Evolutionary conservation across 2,329 filamentous ascomycete genomes (phyloP), one percentile per base, ranked within the genome.

Genomic region (Aspergillus sp.): DNA sequence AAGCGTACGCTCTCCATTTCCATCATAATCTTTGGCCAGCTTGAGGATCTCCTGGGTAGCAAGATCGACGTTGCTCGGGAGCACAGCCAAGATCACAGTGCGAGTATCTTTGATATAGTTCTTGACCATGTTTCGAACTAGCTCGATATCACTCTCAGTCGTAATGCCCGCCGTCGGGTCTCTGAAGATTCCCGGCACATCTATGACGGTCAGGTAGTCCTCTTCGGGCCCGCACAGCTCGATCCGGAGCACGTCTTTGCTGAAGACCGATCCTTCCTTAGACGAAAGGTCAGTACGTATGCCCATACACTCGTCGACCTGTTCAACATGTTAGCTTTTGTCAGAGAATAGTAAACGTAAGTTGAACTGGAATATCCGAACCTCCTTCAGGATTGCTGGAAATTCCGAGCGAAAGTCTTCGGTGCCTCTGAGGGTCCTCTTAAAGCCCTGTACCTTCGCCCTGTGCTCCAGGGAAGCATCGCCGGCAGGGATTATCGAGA

Each of bases 161-260:
- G 75, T 78, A 1, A 70, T 19, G 1, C 72, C 76, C 3, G 66
- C 55, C 0, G 71, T 77, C 0, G 74, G 69, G 19, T 65, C 75
- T 55, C 70, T 74, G 69, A 82, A 82, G 1, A 82, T 73, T 0
- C 80, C 80, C 3, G 80, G 81, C 1, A 82, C 71, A 59, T 82
- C 79, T 15, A 82, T 77, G 1, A 83, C 69, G 17, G 74, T 80
- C 5, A 80, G 71, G 51, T 75, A 74, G 30, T 75, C 66, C 50
- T 79, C 67, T 0, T 73, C 50, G 0, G 80, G 81, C 0, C 80
- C 80, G 28, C 63, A 63, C 5, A 82, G 78, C 59, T 82, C 75
- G 3, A 82, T 62, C 2, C 71, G 70, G 2, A 82, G 68, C 1
- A 82, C 69, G 64, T 81, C 75, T 2, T 70, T 65, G 0, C 78